Evolutionary conservation across 768 basidiomycete species (phyloP), one percentile per base, ranked within the genome.

Genomic region (Rhodotorula sphaerocarpa): DNA sequence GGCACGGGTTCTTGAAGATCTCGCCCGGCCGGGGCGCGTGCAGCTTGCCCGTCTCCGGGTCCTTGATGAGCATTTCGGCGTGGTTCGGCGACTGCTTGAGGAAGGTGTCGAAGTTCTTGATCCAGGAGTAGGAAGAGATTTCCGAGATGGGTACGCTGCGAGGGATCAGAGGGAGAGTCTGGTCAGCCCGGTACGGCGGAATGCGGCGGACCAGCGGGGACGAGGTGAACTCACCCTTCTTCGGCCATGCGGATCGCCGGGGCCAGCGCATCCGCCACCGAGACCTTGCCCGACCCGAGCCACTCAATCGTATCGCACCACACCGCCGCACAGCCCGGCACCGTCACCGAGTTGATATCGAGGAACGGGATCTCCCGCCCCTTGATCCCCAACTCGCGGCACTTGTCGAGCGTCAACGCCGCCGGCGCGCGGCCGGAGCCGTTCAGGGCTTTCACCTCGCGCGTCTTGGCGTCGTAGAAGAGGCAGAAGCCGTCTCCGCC

Each of bases 221-320:
- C 23, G 41, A 41, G 55, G 5, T 45, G 18, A 39, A 23, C 77
- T 30, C 70, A 86, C 90, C 95, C 90, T 75, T 89, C 86, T 74
- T 93, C 88, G 11, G 92, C 95, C 57, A 97, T 77, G 44, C 85
- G 79, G 60, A 95, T 95, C 3, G 92, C 95, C 57, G 95, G 95
- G 30, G 77, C 86, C 30, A 97, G 79, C 34, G 91, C 79, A 21
- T 96, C 88, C 5, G 81, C 81, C 50, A 85, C 67, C 2, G 76
- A 78, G 6, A 86, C 59, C 62, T 82, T 83, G 15, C 88, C 86
- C 65, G 84, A 88, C 23, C 93, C 93, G 57, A 95, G 83, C 43
- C 78, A 77, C 63, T 87, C 82, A 39, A 96, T 79, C 0, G 90
- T 87, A 74, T 96, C 95, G 23, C 88, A 79, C 92, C 93, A 97